Percentiles rank a stretch among this genome's conserved stretches.
phyloP scores from a whole-genome alignment of 441 rosid species.

The Adansonia madagascariensis region DNA sequence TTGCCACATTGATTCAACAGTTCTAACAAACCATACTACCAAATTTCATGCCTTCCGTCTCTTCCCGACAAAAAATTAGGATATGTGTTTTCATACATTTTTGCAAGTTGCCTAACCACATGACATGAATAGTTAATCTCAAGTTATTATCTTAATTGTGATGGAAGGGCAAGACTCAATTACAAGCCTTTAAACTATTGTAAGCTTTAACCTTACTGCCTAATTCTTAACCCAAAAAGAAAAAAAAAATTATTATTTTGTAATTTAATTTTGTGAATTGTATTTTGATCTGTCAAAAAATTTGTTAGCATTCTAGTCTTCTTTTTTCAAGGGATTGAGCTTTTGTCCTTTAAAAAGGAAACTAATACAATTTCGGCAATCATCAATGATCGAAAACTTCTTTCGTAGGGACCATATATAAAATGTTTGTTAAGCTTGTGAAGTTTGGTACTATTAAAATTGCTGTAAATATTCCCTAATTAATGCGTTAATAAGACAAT shows the following conservation, averaged over 20 bases:
- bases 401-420: constrained; percentile 16
- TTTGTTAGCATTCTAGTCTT: background rate
- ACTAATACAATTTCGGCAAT: background rate
- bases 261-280: background rate
- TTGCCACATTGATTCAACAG: constrained; percentile 7
- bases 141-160: background rate
- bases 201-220: background rate
- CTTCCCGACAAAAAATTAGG: background rate
- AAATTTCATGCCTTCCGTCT: background rate
- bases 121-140: background rate
- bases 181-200: background rate
- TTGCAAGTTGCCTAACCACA: background rate
- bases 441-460: constrained; percentile 19
- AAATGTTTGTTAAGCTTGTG: background rate
- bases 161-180: background rate
- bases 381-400: background rate
- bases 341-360: background rate
- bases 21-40: background rate
- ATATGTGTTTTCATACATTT: background rate
- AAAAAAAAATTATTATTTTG: background rate
- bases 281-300: background rate
- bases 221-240: background rate
- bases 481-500: background rate
- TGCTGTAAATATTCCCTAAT: background rate
- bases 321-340: background rate